These are phyloP conservation scores for Primulina tabacum DNA, from an alignment of 257 asterid genomes.

Conservation along the genomic window DNA sequence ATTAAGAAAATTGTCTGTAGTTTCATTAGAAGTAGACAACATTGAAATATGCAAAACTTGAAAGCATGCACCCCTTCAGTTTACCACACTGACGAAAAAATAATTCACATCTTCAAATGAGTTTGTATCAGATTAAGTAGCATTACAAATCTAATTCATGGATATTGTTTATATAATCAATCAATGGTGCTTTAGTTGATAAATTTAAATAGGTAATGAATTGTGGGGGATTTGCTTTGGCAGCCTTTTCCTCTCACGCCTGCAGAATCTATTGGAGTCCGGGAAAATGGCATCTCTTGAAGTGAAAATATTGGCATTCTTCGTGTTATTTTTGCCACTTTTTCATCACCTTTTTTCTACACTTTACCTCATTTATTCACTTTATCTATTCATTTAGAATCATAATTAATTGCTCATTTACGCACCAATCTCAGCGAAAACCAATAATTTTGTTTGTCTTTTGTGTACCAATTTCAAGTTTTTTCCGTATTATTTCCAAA, in stretches of 20 bases:
- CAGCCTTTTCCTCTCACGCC: constrained; percentile 70
- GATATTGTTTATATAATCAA: background rate
- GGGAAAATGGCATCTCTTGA: constrained; percentile 23
- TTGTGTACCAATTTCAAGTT: too few relatives aligned
- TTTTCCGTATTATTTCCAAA: background rate
- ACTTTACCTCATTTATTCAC: too few relatives aligned
- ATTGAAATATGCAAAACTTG: constrained; percentile 36
- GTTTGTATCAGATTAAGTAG: background rate
- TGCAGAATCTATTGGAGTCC: constrained; percentile 38
- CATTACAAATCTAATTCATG: background rate
- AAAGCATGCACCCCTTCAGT: constrained; percentile 3
- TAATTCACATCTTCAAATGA: background rate
- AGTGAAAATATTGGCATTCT: too few relatives aligned
- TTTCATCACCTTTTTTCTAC: too few relatives aligned
- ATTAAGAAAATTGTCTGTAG: constrained; percentile 37
- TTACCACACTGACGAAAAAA: background rate
- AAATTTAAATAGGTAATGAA: background rate
- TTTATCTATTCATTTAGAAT: too few relatives aligned
- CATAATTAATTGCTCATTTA: too few relatives aligned
- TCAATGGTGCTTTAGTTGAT: background rate
- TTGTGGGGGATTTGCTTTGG: constrained; percentile 25
- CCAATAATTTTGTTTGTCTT: too few relatives aligned
- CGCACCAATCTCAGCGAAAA: too few relatives aligned
- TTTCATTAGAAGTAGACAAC: constrained; percentile 42
- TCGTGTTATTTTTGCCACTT: too few relatives aligned